A percentile compares a stretch with the other conserved stretches of the same genome.
Evolutionary conservation across 2,329 filamentous ascomycete species (phyloP).

Genomic region (Curvularia spicifera): DNA sequence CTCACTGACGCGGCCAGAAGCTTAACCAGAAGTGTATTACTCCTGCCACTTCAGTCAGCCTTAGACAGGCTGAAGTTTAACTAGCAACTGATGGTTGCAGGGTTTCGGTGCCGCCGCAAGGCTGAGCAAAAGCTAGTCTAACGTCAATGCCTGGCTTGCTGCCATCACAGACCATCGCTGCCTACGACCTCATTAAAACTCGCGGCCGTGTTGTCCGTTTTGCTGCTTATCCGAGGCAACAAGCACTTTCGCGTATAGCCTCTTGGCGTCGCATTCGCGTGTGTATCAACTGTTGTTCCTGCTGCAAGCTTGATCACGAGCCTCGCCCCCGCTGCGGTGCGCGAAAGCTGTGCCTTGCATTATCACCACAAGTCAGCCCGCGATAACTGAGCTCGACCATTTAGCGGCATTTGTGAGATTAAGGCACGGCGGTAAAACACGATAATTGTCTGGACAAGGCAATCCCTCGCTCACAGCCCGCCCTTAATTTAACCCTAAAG

Average conservation of each 20-base stretch:
- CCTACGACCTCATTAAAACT: slow-evolving; percentile 13
- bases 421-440: slow-evolving; percentile 35
- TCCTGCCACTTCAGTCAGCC: slow-evolving; percentile 39
- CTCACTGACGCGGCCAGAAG: slow-evolving; percentile 21
- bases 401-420: slow-evolving; percentile 30
- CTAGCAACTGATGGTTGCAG: slow-evolving; percentile 40
- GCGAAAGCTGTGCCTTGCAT: slow-evolving; percentile 38
- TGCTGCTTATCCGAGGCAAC: slow-evolving; percentile 7
- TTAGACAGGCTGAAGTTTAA: slow-evolving; percentile 29
- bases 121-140: slow-evolving; percentile 25
- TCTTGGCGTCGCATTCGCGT: slow-evolving; percentile 16
- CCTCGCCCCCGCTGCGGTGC: slow-evolving; percentile 39
- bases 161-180: slow-evolving; percentile 19
- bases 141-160: slow-evolving; percentile 15
- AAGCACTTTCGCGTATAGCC: slow-evolving; percentile 7
- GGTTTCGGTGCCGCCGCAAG: slow-evolving; percentile 30
- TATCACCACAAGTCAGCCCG: slow-evolving; percentile 23
- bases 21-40: slow-evolving; percentile 22
- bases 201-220: neutral
- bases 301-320: slow-evolving; percentile 34
- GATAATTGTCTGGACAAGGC: slow-evolving; percentile 27
- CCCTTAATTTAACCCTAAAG: slow-evolving; percentile 31
- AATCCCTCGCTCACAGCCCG: slow-evolving; percentile 12
- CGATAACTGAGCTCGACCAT: slow-evolving; percentile 27
- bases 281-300: slow-evolving; percentile 24